phyloP scores from a whole-genome alignment of 768 basidiomycete genomes.

The Mycena leptocephala region DNA sequence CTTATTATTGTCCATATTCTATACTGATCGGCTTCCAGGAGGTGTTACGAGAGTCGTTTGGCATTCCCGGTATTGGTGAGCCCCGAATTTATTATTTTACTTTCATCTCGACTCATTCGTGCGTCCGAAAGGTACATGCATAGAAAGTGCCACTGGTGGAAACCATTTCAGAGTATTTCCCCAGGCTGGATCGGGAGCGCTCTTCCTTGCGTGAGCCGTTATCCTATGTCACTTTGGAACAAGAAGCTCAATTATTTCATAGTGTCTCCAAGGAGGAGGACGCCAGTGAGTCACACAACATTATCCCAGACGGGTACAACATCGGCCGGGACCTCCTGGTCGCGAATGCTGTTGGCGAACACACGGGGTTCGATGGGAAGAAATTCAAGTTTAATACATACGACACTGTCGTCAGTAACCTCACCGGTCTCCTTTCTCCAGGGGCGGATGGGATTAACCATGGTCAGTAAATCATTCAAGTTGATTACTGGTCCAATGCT shows the following conservation, averaged over 20 bases:
- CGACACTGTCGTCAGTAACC: slow-evolving; percentile 48
- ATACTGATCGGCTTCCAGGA: not conserved
- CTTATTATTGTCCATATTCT: not conserved
- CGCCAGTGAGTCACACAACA: slow-evolving; percentile 49
- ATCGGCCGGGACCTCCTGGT: slow-evolving; percentile 60
- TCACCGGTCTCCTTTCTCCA: slow-evolving; percentile 58
- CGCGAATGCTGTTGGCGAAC: slow-evolving; percentile 48
- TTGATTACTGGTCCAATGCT: not conserved
- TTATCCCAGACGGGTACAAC: slow-evolving; percentile 62
- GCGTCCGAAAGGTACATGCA: slow-evolving; percentile 48
- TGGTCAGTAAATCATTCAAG: slow-evolving; percentile 49
- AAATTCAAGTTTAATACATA: slow-evolving; percentile 47
- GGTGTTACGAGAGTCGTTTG: slow-evolving; percentile 16
- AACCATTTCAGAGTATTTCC: slow-evolving; percentile 63
- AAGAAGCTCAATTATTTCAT: slow-evolving; percentile 26
- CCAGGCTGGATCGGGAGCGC: slow-evolving; percentile 60
- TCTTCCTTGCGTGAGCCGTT: slow-evolving; percentile 63
- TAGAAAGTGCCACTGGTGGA: slow-evolving; percentile 61
- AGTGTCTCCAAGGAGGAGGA: slow-evolving; percentile 62
- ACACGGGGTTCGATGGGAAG: slow-evolving; percentile 40
- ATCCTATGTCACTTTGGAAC: not conserved
- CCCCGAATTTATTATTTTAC: slow-evolving; percentile 42
- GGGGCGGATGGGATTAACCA: slow-evolving; percentile 62
- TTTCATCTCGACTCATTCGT: not conserved
- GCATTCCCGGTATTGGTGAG: not conserved